These are phyloP conservation scores for Fomitopsis pulvina DNA, from an alignment of 768 basidiomycete species.

Conservation along the genomic window DNA sequence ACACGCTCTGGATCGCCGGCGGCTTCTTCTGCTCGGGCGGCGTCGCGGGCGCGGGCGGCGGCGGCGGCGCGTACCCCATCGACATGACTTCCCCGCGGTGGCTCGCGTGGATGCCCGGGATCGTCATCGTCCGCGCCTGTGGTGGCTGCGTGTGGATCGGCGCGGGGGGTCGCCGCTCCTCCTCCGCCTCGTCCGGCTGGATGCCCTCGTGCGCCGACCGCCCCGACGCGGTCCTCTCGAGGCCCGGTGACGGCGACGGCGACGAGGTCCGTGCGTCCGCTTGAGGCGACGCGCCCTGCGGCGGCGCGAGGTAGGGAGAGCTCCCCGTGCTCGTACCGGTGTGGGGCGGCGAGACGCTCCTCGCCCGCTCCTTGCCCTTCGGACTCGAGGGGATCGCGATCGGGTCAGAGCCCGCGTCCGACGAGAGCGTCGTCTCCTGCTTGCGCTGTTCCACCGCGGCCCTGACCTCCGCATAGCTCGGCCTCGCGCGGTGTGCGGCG, in stretches of 20 bases:
- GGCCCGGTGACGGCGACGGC: slow-evolving; percentile 30
- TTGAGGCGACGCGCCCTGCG: neutral
- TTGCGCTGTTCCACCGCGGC: slow-evolving; percentile 69
- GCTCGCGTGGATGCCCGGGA: slow-evolving; percentile 82
- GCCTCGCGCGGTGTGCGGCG: slow-evolving; percentile 34
- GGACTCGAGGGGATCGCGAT: slow-evolving; percentile 25
- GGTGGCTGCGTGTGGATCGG: slow-evolving; percentile 71
- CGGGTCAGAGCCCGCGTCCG: slow-evolving; percentile 23
- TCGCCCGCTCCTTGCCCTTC: slow-evolving; percentile 17
- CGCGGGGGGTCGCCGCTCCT: slow-evolving; percentile 26
- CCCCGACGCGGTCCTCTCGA: slow-evolving; percentile 27
- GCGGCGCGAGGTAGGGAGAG: slow-evolving; percentile 1
- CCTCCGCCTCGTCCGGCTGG: slow-evolving; percentile 15
- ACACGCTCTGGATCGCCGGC: slow-evolving; percentile 62
- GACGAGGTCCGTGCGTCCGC: neutral
- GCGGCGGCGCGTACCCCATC: slow-evolving; percentile 64
- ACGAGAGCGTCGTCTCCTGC: slow-evolving; percentile 20
- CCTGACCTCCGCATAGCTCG: slow-evolving; percentile 68
- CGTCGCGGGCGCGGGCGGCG: slow-evolving; percentile 29
- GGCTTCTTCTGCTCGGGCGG: slow-evolving; percentile 34
- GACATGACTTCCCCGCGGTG: slow-evolving; percentile 84
- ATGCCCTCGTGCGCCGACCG: slow-evolving; percentile 10
- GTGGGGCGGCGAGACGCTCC: slow-evolving; percentile 6
- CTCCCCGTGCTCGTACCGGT: neutral
- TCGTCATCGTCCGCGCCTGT: slow-evolving; percentile 75